These are phyloP conservation scores for Penicillium sp. DNA, from an alignment of 2,329 filamentous ascomycete species.

Conservation along the genomic window DNA sequence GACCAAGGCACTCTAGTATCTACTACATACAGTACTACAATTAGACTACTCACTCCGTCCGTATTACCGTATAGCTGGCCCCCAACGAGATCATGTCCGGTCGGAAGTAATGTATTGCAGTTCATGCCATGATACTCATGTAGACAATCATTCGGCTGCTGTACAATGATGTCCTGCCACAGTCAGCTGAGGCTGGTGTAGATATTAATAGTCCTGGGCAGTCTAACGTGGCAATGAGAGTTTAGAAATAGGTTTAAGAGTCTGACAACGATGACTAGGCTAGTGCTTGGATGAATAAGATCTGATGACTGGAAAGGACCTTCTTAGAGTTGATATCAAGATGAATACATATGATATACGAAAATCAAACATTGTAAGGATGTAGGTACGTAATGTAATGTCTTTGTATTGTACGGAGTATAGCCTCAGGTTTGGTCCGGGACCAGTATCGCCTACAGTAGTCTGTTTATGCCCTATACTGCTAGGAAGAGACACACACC, in stretches of 20 bases:
- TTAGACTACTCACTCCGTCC: background rate
- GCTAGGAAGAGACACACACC: too few species aligned
- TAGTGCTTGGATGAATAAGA: background rate
- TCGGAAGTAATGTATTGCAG: background rate
- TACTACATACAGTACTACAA: background rate
- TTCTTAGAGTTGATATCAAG: background rate
- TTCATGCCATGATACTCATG: background rate
- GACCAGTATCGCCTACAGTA: background rate
- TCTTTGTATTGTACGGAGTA: too few species aligned
- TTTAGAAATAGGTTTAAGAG: background rate
- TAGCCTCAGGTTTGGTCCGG: too few species aligned
- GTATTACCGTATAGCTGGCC: background rate
- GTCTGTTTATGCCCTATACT: background rate
- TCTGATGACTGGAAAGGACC: background rate
- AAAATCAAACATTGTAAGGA: background rate
- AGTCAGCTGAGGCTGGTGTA: background rate
- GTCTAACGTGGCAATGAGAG: background rate
- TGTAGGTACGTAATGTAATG: background rate
- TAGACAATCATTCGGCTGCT: background rate
- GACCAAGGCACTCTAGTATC: too few species aligned
- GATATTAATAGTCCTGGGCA: slow-evolving; percentile 1
- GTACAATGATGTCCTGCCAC: background rate
- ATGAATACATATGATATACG: background rate
- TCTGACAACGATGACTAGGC: background rate
- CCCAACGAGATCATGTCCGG: background rate